These are phyloP conservation scores for Rhinocladiella mackenziei DNA, from an alignment of 2,329 filamentous ascomycete species.

Conservation along the genomic window DNA sequence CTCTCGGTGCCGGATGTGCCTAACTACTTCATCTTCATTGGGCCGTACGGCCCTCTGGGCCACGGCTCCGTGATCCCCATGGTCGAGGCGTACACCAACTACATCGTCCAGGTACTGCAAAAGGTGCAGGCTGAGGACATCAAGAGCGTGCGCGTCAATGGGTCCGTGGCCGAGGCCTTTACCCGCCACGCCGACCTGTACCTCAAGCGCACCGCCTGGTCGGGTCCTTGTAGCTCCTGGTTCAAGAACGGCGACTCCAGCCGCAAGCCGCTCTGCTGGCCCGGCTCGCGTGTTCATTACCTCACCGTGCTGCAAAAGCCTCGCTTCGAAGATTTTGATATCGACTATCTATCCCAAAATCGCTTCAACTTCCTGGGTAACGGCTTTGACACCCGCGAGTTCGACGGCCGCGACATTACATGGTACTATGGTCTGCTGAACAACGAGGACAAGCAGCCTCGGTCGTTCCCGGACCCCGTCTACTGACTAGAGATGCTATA, in stretches of 20 bases:
- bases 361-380: background rate
- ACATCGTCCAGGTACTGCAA: conserved; percentile 10
- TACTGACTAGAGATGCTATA: no score
- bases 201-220: conserved; percentile 32
- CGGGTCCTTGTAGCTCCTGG: conserved; percentile 13
- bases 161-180: conserved; percentile 34
- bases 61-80: conserved; percentile 23
- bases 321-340: conserved; percentile 54
- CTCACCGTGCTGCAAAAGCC: no score
- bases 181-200: conserved; percentile 39
- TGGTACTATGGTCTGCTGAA: conserved; percentile 67
- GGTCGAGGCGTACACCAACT: conserved; percentile 3
- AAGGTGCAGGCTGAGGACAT: conserved; percentile 21
- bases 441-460: background rate
- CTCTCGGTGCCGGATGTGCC: conserved; percentile 34
- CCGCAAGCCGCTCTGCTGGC: no score
- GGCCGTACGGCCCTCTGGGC: conserved; percentile 33
- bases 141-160: conserved; percentile 5
- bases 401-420: conserved; percentile 47
- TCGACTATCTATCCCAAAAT: conserved; percentile 46
- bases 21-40: conserved; percentile 33
- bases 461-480: conserved; percentile 35
- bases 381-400: conserved; percentile 41
- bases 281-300: no score
- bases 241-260: conserved; percentile 24